Evolutionary conservation across 2,329 filamentous ascomycete genomes (phyloP).

Genomic region (Ramichloridium luteum): DNA sequence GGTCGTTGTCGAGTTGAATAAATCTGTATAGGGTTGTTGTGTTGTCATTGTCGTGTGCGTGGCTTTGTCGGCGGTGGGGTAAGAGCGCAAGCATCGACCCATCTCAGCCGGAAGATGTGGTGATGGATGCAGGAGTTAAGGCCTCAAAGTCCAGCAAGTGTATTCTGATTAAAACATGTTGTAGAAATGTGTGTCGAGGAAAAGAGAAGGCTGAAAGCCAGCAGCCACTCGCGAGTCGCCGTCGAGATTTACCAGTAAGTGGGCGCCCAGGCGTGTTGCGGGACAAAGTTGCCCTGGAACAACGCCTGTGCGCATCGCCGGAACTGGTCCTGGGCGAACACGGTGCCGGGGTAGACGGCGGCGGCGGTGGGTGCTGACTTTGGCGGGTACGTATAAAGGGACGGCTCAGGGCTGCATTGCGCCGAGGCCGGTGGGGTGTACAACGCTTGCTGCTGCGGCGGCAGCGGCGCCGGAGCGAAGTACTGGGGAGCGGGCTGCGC

Average conservation of each 20-base stretch:
- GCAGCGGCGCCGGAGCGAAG: background rate
- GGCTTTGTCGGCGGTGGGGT: too few species aligned
- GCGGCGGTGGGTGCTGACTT: slow-evolving; percentile 11
- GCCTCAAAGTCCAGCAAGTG: too few species aligned
- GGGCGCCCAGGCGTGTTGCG: slow-evolving; percentile 14
- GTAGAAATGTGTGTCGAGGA: too few species aligned
- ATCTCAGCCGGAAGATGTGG: too few species aligned
- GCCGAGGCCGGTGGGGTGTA: slow-evolving; percentile 18
- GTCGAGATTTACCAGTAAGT: slow-evolving; percentile 8
- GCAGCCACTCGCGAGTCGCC: too few species aligned
- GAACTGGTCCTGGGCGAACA: slow-evolving; percentile 13
- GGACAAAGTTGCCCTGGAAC: slow-evolving; percentile 15
- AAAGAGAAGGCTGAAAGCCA: too few species aligned
- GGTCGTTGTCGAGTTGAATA: too few species aligned
- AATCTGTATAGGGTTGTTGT: too few species aligned
- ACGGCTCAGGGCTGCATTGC: slow-evolving; percentile 18
- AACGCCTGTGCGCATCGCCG: slow-evolving; percentile 18
- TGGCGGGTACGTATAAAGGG: slow-evolving; percentile 15
- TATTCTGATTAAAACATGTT: too few species aligned
- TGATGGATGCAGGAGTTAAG: too few species aligned
- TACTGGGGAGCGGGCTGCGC: slow-evolving; percentile 9
- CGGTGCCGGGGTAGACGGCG: slow-evolving; percentile 8
- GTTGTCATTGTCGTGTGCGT: too few species aligned
- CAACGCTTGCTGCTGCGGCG: slow-evolving; percentile 5
- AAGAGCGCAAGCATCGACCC: too few species aligned